Percentiles rank a stretch among this genome's conserved stretches.
Evolutionary conservation across 129 eudicot genomes (phyloP).

Genomic region (Heracleum sosnowskyi): DNA sequence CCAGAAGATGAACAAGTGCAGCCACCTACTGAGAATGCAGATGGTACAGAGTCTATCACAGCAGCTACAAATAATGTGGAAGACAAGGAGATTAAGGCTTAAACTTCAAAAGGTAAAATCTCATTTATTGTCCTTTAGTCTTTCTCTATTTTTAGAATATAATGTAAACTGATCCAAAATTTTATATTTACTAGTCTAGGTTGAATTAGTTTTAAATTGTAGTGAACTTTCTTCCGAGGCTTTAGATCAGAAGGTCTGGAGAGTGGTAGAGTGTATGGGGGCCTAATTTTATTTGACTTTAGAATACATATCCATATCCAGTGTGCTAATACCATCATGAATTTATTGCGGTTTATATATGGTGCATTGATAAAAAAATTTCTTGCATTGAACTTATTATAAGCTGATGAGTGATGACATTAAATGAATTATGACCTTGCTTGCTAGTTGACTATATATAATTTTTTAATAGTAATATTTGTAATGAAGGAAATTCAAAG

Average conservation of each 20-base stretch:
- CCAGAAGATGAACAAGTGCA: constrained; percentile 88
- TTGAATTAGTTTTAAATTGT: not conserved
- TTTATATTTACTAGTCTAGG: not conserved
- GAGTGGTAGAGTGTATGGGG: not conserved
- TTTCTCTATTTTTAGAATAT: not conserved
- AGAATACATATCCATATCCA: not conserved
- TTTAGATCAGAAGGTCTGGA: not conserved
- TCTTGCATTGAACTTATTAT: not conserved
- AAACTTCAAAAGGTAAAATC: constrained; percentile 22
- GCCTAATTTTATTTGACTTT: not conserved
- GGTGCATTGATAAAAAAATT: not conserved
- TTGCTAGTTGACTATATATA: not conserved
- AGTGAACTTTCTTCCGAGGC: not conserved
- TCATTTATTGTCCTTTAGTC: not conserved
- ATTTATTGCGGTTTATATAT: no score
- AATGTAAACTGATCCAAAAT: not conserved
- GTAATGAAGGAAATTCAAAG: not conserved
- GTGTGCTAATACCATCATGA: not conserved
- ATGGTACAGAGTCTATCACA: constrained; percentile 35
- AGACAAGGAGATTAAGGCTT: constrained; percentile 38
- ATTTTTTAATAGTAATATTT: not conserved
- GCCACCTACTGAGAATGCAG: constrained; percentile 62
- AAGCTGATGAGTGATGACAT: not conserved
- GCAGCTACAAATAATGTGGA: constrained; percentile 35
- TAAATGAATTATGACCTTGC: not conserved